These are phyloP conservation scores for Cordyceps tenuipes DNA, from an alignment of 2,329 filamentous ascomycete genomes.

Conservation along the genomic window DNA sequence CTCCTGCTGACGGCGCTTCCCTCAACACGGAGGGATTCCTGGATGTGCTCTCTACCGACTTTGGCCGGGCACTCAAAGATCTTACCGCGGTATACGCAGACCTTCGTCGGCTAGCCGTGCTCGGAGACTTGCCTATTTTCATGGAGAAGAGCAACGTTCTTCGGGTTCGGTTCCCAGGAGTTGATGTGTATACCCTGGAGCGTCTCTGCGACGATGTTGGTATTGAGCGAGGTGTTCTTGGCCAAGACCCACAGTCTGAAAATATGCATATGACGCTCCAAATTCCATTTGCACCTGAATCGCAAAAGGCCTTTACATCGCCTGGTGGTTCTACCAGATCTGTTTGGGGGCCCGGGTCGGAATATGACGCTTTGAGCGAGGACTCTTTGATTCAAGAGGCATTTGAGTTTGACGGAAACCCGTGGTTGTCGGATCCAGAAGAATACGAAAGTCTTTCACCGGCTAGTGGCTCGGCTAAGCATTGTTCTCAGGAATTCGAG, in stretches of 20 bases:
- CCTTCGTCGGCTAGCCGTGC: slow-evolving; percentile 62
- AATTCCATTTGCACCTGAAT: slow-evolving; percentile 74
- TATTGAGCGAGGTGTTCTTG: slow-evolving; percentile 69
- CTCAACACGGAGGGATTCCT: slow-evolving; percentile 79
- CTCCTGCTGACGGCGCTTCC: slow-evolving; percentile 42
- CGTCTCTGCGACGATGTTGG: slow-evolving; percentile 77
- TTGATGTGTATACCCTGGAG: slow-evolving; percentile 76
- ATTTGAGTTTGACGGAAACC: slow-evolving; percentile 36
- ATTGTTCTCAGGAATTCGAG: slow-evolving; percentile 41
- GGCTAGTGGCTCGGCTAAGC: slow-evolving; percentile 34
- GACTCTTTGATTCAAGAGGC: slow-evolving; percentile 30
- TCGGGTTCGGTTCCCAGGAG: slow-evolving; percentile 82
- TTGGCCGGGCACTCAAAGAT: slow-evolving; percentile 78
- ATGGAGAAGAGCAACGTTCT: slow-evolving; percentile 60
- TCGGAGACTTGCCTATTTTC: slow-evolving; percentile 78
- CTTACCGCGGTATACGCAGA: slow-evolving; percentile 73
- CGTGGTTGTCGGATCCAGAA: slow-evolving; percentile 40
- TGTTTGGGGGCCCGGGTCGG: slow-evolving; percentile 31
- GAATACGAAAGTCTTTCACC: slow-evolving; percentile 45
- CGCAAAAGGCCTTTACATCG: slow-evolving; percentile 31
- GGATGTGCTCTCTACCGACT: slow-evolving; percentile 78
- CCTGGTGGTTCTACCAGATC: slow-evolving; percentile 42
- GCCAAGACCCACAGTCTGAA: slow-evolving; percentile 61
- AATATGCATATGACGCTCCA: slow-evolving; percentile 68
- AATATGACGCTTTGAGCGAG: slow-evolving; percentile 28